Evolutionary conservation across 345 rosid genomes (phyloP), one percentile per base, ranked within the genome.

Genomic region (Pistacia integerrima): DNA sequence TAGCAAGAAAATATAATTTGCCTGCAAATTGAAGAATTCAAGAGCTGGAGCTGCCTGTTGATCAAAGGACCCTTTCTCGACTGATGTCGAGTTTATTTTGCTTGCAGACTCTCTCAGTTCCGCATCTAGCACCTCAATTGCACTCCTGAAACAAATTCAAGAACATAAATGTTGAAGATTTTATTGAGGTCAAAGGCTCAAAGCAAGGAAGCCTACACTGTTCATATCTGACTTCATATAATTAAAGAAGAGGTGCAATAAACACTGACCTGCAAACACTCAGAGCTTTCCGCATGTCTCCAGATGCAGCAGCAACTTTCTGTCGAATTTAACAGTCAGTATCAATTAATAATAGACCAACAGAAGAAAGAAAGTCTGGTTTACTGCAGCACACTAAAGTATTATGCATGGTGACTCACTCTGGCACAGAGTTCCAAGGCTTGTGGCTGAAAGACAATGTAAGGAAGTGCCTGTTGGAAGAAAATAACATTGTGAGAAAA

Each of bases 341-440:
- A 74, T 76, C 60, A 22, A 28, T 41, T 49, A 64, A 71, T 57
- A 68, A 30, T 48, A 59, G 20, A 9, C 49, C 73, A 64, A 8
- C 64, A 9, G 54, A 70, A 38, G 57, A 64, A 61, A 38, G 13
- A 16, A 14, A 66, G 78, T 12, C 36, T 30, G 41, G 69, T 78
- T 69, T 48, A 78, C 13, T 0, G 64, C 36, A 48, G 20, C 14
- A 61, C 20, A 22, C 18, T 30, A 14, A 38, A 51, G 38, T 44
- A 69, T 64, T 14, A 56, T 44, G 28, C n/a, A 46, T 72, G 49
- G 20, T 49, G 28, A 84, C 97, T 88, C 79, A 95, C 99, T 80
- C 99, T 93, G 56, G 98, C 97, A 77, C 99, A 95, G 17, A 95
- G 90, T 82, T 95, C 98, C 87, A 95, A 77, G 55, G 98, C 98